Evolutionary conservation across 148 eudicot species (phyloP).

Genomic region (Silene conica): DNA sequence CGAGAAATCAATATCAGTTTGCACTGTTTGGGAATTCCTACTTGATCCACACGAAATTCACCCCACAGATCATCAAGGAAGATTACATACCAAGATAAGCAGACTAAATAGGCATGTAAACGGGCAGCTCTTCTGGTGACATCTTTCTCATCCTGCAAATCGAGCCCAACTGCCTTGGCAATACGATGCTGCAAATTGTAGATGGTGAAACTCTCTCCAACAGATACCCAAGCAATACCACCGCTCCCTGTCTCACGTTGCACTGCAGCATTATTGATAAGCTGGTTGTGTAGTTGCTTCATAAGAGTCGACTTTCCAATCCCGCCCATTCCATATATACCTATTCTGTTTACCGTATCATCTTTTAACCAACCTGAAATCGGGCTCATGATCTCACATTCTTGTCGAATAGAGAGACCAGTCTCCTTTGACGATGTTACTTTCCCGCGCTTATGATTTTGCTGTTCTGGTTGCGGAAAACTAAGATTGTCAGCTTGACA

Average conservation of each 20-base stretch:
- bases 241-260: background rate
- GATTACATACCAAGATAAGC: background rate
- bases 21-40: conserved; percentile 22
- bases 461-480: background rate
- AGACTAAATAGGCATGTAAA: conserved; percentile 10
- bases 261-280: background rate
- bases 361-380: background rate
- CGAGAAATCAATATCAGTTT: conserved; percentile 17
- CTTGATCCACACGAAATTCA: conserved; percentile 14
- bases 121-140: conserved; percentile 17
- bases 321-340: background rate
- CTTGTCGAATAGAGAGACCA: background rate
- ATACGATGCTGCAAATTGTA: conserved; percentile 14
- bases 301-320: conserved; percentile 20
- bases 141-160: conserved; percentile 19
- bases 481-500: background rate
- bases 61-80: conserved; percentile 23
- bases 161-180: conserved; percentile 7
- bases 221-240: conserved; percentile 19
- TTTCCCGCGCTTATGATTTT: background rate
- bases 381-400: background rate
- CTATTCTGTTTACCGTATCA: conserved; percentile 7
- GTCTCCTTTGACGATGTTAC: background rate
- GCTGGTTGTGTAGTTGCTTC: background rate
- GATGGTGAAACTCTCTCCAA: conserved; percentile 10